phyloP scores from a whole-genome alignment of 2,329 filamentous ascomycete species.

The Proliferodiscus dingleyae region DNA sequence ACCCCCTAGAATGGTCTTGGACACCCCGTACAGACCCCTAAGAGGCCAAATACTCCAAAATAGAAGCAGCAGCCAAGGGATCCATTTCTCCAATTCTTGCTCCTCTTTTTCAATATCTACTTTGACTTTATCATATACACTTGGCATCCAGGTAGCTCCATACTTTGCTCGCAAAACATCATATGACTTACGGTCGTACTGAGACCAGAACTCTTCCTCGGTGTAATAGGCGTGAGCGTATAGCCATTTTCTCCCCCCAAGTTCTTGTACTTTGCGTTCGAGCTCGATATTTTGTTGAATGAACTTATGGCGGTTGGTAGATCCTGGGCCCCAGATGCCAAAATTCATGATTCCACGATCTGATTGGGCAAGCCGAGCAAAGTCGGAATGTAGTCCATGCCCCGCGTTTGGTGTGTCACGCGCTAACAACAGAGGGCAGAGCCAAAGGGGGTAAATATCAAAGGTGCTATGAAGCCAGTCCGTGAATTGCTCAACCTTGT shows the following conservation, averaged over 20 bases:
- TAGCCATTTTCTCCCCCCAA: constrained; percentile 79
- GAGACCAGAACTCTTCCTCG: constrained; percentile 61
- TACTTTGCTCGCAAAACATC: constrained; percentile 59
- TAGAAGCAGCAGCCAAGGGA: constrained; percentile 24
- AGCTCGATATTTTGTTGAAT: constrained; percentile 64
- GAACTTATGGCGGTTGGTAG: constrained; percentile 49
- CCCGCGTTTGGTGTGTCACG: constrained; percentile 13
- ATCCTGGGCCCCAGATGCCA: constrained; percentile 76
- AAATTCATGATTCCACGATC: constrained; percentile 62
- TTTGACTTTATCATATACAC: constrained; percentile 66
- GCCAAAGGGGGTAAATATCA: constrained; percentile 41
- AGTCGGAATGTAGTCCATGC: constrained; percentile 32
- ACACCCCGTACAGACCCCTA: constrained; percentile 28
- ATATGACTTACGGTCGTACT: constrained; percentile 57
- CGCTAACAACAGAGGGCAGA: constrained; percentile 41
- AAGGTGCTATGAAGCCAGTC: constrained; percentile 40
- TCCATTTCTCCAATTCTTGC: constrained; percentile 27
- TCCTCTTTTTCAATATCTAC: constrained; percentile 42
- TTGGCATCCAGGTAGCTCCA: constrained; percentile 58
- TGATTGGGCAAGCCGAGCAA: no score
- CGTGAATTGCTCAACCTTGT: constrained; percentile 44
- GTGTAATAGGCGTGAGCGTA: constrained; percentile 83
- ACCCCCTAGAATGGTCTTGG: constrained; percentile 20
- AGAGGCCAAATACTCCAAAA: constrained; percentile 31
- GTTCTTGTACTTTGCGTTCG: constrained; percentile 61